Conservation (phyloP, 495 filamentous ascomycete genomes). For the Penicillium malachiteum region DNA sequence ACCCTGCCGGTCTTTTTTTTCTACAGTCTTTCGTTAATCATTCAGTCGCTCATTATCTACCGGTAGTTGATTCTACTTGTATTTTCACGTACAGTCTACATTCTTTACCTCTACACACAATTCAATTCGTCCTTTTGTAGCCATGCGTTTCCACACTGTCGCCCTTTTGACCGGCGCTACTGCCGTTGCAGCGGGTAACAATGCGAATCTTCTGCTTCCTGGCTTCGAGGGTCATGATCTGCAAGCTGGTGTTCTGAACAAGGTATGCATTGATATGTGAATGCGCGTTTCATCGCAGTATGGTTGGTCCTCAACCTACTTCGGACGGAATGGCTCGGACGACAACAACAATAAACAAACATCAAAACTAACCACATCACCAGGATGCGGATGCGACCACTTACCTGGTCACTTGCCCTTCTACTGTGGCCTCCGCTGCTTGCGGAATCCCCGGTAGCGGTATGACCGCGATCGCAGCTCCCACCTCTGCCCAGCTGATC, state of each 20-base stretch:
- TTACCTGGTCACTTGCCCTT: conserved; percentile 29
- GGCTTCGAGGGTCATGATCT: conserved; percentile 24
- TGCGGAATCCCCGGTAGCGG: conserved; percentile 27
- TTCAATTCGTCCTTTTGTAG: conserved; percentile 26
- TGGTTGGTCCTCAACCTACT: neutral
- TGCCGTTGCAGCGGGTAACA: conserved; percentile 29
- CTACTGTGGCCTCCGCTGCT: conserved; percentile 12
- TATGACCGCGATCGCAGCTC: conserved; percentile 27
- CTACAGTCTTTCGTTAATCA: conserved; percentile 6
- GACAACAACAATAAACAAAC: conserved; percentile 3
- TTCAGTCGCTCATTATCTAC: conserved; percentile 4
- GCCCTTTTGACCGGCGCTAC: conserved; percentile 29
- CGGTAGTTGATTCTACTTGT: neutral
- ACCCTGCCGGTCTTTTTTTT: conserved; percentile 2
- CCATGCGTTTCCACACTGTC: conserved; percentile 30
- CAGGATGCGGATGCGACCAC: conserved; percentile 28
- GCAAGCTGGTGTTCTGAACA: conserved; percentile 24
- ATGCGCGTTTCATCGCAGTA: neutral
- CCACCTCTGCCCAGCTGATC: conserved; percentile 20
- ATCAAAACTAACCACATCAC: conserved; percentile 1
- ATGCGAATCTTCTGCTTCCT: conserved; percentile 33
- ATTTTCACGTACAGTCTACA: conserved; percentile 16
- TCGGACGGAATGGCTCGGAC: neutral
- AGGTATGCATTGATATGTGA: conserved; percentile 16
- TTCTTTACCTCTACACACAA: conserved; percentile 13